These are phyloP conservation scores for Athelia psychrophila DNA, from an alignment of 1,284 basidiomycete species.

Conservation along the genomic window DNA sequence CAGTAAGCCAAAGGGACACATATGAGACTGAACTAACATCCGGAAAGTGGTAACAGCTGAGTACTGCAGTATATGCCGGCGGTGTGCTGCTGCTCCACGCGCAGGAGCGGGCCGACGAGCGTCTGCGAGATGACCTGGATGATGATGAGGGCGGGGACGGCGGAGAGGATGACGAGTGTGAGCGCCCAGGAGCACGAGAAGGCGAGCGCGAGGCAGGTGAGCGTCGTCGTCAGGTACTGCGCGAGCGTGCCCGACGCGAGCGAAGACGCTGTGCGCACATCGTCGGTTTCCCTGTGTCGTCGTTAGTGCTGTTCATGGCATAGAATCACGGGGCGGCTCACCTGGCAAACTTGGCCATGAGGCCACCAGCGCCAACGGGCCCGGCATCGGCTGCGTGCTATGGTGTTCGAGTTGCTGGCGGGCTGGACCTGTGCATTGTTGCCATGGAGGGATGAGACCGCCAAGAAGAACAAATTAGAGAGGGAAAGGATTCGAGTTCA, in stretches of 20 bases:
- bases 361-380: slow-evolving; percentile 80
- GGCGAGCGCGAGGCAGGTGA: slow-evolving; percentile 81
- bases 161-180: slow-evolving; percentile 88
- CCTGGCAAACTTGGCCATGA: slow-evolving; percentile 94
- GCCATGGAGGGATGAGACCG: too few relatives aligned
- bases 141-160: slow-evolving; percentile 81
- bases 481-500: too few relatives aligned
- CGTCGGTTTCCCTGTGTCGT: slow-evolving; percentile 82
- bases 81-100: slow-evolving; percentile 64
- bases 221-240: slow-evolving; percentile 78
- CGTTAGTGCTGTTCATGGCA: slow-evolving; percentile 9
- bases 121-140: slow-evolving; percentile 76
- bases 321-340: slow-evolving; percentile 45
- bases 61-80: too few relatives aligned
- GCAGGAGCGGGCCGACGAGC: slow-evolving; percentile 65
- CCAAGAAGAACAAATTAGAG: too few relatives aligned
- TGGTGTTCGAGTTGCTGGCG: too few relatives aligned
- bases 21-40: too few relatives aligned
- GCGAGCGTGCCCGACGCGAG: slow-evolving; percentile 76
- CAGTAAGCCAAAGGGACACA: too few relatives aligned
- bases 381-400: slow-evolving; percentile 46
- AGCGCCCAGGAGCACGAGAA: slow-evolving; percentile 81
- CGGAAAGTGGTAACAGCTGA: too few relatives aligned
- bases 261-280: slow-evolving; percentile 84
- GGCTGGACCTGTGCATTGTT: too few relatives aligned